Base-by-base conservation (phyloP, 164 flowering plant species). In the Nelumbo lutea region DNA sequence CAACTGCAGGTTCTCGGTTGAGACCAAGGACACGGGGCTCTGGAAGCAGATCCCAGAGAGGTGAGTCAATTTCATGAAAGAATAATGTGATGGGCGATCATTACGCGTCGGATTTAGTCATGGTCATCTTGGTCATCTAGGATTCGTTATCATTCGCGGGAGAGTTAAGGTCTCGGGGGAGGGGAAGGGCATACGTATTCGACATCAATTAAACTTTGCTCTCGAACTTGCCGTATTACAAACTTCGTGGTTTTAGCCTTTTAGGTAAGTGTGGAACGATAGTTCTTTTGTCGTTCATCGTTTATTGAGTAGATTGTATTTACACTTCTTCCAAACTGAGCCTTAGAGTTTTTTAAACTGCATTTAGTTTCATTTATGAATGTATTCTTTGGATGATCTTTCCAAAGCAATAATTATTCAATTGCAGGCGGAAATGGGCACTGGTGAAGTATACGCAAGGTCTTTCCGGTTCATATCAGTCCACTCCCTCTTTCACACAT, bases 171-270 rank as follows among this genome's bases (percentile, higher is more conserved):
- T 91, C 27, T 56, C 74, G n/a, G 83, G 79, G 9, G 85, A 89
- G 69, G 88, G 96, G 1, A 83, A 70, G 80, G 92, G 88, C 73
- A 90, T 95, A 96, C 96, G 79, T 91, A 57, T 95, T 91, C 57
- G 57, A 53, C 57, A 53, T 53, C 15, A 15, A 53, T 4, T 14
- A 53, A 80, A 90, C 97, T 6, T 70, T 92, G 73, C 87, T 91
- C 44, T 85, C 96, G 11, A 86, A 85, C 70, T 43, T 90, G 57
- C 96, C 95, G 1, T 90, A 85, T 67, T 90, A 89, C 67, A 76
- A 63, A 42, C 67, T 7, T 5, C 75, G 83, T 38, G 92, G 89
- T 42, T 90, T 67, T 27, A 27, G 27, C 27, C 27, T 27, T 27
- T 27, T 76, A 90, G 97, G 98, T 90, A 82, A 3, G 57, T 53